Evolutionary conservation across 768 basidiomycete species (phyloP).

Genomic region (Leucosporidium creatinivorum): DNA sequence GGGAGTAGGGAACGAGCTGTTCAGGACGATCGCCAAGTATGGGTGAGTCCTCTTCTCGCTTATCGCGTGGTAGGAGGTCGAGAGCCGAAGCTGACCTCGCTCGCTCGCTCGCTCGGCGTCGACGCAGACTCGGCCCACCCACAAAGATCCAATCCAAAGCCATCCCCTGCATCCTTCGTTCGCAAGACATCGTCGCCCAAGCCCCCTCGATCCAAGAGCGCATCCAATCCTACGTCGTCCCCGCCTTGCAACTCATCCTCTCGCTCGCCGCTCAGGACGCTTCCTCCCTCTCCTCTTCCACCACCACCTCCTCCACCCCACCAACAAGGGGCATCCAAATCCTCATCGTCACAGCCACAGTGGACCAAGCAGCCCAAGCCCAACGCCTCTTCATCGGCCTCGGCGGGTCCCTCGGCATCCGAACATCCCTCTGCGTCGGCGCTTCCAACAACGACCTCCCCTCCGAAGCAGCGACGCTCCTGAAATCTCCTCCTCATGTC

Average conservation of each 20-base stretch:
- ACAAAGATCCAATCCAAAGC: conserved; percentile 99
- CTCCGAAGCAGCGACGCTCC: conserved; percentile 65
- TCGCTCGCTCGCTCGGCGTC: conserved; percentile 1
- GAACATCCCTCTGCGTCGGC: conserved; percentile 74
- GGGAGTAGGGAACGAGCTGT: conserved; percentile 71
- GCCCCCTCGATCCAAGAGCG: conserved; percentile 97
- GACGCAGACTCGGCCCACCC: conserved; percentile 74
- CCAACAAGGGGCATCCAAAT: conserved; percentile 59
- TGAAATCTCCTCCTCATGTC: conserved; percentile 84
- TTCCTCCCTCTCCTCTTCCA: conserved; percentile 34
- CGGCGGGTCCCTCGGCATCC: conserved; percentile 84
- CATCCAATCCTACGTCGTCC: conserved; percentile 94
- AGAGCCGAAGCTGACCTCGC: neutral
- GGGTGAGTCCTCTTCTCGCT: conserved; percentile 40
- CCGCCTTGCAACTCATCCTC: conserved; percentile 70
- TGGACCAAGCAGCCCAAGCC: conserved; percentile 96
- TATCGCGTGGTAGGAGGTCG: neutral
- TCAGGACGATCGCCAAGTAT: conserved; percentile 83
- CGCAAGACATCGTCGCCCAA: conserved; percentile 95
- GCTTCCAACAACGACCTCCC: conserved; percentile 40
- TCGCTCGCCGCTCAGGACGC: conserved; percentile 8
- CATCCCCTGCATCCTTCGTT: conserved; percentile 79
- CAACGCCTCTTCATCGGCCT: conserved; percentile 91
- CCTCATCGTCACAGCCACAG: conserved; percentile 93
- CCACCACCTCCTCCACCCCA: conserved; percentile 52